These are phyloP conservation scores for Parasarocladium wereldwijsianum DNA, from an alignment of 2,329 filamentous ascomycete species.

Conservation along the genomic window DNA sequence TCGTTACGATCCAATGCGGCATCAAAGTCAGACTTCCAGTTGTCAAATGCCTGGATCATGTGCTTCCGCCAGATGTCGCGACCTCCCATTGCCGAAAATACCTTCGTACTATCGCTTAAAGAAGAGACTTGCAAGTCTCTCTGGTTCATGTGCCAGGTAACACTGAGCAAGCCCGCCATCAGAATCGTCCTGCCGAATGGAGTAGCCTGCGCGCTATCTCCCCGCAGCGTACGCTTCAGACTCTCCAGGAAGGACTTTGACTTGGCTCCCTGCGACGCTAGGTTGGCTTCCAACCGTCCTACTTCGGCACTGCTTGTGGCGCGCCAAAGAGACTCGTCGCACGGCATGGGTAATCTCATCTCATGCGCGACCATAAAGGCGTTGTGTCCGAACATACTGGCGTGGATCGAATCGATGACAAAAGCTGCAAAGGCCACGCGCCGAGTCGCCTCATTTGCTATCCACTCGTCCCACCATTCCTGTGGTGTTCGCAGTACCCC, in stretches of 20 bases:
- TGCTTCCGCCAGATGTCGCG: slow-evolving; percentile 84
- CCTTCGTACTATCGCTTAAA: slow-evolving; percentile 55
- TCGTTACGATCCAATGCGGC: slow-evolving; percentile 54
- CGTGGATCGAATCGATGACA: slow-evolving; percentile 87
- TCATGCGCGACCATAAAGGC: slow-evolving; percentile 96
- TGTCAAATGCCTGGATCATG: slow-evolving; percentile 77
- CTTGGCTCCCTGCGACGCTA: slow-evolving; percentile 70
- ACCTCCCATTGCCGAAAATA: slow-evolving; percentile 68
- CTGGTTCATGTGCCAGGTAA: slow-evolving; percentile 97
- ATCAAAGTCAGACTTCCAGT: slow-evolving; percentile 89
- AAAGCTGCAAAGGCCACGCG: slow-evolving; percentile 89
- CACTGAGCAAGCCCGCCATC: slow-evolving; percentile 85
- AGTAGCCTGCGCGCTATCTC: slow-evolving; percentile 77
- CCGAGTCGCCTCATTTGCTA: slow-evolving; percentile 80
- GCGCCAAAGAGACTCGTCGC: slow-evolving; percentile 85
- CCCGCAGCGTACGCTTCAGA: slow-evolving; percentile 75
- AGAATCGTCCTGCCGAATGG: slow-evolving; percentile 85
- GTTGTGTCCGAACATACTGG: slow-evolving; percentile 95
- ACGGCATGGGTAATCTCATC: slow-evolving; percentile 79
- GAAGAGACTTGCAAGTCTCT: slow-evolving; percentile 85
- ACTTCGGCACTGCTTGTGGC: slow-evolving; percentile 82
- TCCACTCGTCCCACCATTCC: slow-evolving; percentile 94
- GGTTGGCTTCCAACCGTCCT: slow-evolving; percentile 63
- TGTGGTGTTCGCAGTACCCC: slow-evolving; percentile 56
- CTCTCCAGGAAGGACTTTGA: slow-evolving; percentile 81